Conservation (phyloP, 2,329 filamentous ascomycete species). For the Aspergillus cejpii region DNA sequence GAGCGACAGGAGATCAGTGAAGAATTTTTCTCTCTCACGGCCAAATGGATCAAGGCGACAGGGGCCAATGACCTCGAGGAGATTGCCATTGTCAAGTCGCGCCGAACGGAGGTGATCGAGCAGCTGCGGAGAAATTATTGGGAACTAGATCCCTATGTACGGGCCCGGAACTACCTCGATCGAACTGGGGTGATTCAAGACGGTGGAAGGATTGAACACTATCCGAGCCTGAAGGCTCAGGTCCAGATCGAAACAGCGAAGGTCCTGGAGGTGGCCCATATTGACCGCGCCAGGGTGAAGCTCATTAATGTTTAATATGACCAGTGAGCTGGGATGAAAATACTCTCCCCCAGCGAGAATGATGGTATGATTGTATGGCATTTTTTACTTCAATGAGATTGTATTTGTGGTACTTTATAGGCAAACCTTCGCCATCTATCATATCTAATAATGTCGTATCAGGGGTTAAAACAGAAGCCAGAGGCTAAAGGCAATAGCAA, state of each 20-base stretch:
- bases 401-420: too few species aligned
- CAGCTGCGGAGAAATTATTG: slow-evolving; percentile 71
- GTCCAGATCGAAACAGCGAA: slow-evolving; percentile 12
- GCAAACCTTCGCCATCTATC: too few species aligned
- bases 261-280: slow-evolving; percentile 11
- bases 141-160: slow-evolving; percentile 76
- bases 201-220: slow-evolving; percentile 63
- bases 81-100: slow-evolving; percentile 45
- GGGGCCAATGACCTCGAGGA: slow-evolving; percentile 40
- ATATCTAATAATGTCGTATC: too few species aligned
- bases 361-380: background rate
- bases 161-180: slow-evolving; percentile 74
- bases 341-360: too few species aligned
- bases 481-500: too few species aligned
- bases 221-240: slow-evolving; percentile 37
- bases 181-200: slow-evolving; percentile 62
- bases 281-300: slow-evolving; percentile 9
- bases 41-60: slow-evolving; percentile 61
- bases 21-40: slow-evolving; percentile 66
- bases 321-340: too few species aligned
- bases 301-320: slow-evolving; percentile 8
- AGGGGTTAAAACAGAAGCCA: too few species aligned
- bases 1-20: slow-evolving; percentile 59
- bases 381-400: too few species aligned
- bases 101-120: slow-evolving; percentile 56